Percentiles rank a stretch among this genome's conserved stretches.
Conservation (phyloP, 2,329 filamentous ascomycete genomes). For the Tolypocladium ophioglossoides region DNA sequence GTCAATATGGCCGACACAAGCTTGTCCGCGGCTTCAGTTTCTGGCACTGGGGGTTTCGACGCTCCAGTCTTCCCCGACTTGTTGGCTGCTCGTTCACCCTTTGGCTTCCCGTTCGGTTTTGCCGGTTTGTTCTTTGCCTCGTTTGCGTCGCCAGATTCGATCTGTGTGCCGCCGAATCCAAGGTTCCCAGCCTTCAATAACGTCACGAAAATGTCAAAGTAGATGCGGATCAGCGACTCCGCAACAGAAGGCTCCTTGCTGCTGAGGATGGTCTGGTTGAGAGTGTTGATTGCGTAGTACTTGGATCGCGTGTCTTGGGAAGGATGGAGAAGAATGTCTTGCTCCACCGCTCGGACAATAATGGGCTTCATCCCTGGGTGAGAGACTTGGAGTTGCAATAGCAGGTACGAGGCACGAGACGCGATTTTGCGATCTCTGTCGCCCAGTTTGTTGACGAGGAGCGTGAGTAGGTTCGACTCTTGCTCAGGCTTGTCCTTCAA, state of each 20-base stretch:
- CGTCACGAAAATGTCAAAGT: slow-evolving; percentile 80
- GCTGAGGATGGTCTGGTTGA: slow-evolving; percentile 93
- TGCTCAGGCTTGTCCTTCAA: slow-evolving; percentile 95
- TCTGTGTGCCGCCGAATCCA: slow-evolving; percentile 23
- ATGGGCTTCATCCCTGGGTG: slow-evolving; percentile 92
- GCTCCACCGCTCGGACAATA: slow-evolving; percentile 75
- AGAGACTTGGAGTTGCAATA: slow-evolving; percentile 80
- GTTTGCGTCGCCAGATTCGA: slow-evolving; percentile 30
- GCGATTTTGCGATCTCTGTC: slow-evolving; percentile 94
- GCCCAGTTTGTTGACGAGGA: slow-evolving; percentile 93
- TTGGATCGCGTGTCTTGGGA: slow-evolving; percentile 81
- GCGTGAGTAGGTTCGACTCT: slow-evolving; percentile 81
- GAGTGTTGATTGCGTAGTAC: slow-evolving; percentile 92
- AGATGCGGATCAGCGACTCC: slow-evolving; percentile 74
- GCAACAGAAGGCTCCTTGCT: slow-evolving; percentile 73
- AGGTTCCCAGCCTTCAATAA: slow-evolving; percentile 55
- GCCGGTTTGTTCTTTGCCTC: slow-evolving; percentile 14
- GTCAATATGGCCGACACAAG: slow-evolving; percentile 84
- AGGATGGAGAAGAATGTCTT: slow-evolving; percentile 76
- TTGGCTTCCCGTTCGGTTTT: slow-evolving; percentile 9
- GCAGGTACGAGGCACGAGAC: slow-evolving; percentile 81
- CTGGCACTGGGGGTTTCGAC: slow-evolving; percentile 36
- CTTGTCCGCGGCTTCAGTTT: slow-evolving; percentile 67
- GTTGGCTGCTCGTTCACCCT: slow-evolving; percentile 12
- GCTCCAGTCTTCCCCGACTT: slow-evolving; percentile 10